Conservation (phyloP, 2,329 filamentous ascomycete genomes). For the Xylaria sp. region DNA sequence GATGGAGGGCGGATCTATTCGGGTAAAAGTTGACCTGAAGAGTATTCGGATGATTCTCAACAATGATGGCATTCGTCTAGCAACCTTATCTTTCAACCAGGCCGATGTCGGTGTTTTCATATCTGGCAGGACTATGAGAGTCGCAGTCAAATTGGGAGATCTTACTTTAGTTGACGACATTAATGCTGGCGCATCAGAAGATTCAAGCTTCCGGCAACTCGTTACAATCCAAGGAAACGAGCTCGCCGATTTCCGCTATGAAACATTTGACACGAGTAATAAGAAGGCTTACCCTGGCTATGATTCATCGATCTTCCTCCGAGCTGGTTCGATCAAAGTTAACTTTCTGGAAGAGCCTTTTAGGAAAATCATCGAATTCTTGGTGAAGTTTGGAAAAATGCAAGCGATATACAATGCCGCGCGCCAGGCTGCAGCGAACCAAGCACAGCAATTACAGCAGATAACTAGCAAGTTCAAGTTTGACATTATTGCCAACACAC, state of each 20-base stretch:
- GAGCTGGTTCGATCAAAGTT: constrained; percentile 93
- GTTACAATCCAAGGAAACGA: constrained; percentile 96
- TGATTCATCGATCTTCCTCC: constrained; percentile 86
- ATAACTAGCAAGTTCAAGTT: constrained; percentile 91
- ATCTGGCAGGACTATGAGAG: constrained; percentile 81
- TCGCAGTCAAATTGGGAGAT: constrained; percentile 86
- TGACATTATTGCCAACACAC: constrained; percentile 90
- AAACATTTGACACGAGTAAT: constrained; percentile 83
- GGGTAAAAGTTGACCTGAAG: constrained; percentile 91
- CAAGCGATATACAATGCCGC: constrained; percentile 98
- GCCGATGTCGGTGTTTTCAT: constrained; percentile 91
- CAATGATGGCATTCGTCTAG: constrained; percentile 93
- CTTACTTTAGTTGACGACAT: constrained; percentile 91
- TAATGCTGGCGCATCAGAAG: constrained; percentile 82
- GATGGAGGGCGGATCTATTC: constrained; percentile 73
- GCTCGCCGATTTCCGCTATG: constrained; percentile 94
- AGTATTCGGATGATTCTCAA: constrained; percentile 94
- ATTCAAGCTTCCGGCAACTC: constrained; percentile 81
- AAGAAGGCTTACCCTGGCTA: constrained; percentile 84
- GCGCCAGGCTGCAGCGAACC: constrained; percentile 88
- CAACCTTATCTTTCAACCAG: constrained; percentile 89
- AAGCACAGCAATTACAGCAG: constrained; percentile 92
- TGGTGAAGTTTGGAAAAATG: constrained; percentile 99
- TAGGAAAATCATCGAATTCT: constrained; percentile 95
- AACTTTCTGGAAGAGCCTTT: constrained; percentile 98